Evolutionary conservation across 371 early-diverging fungal genomes (phyloP).

Genomic region (Batkoa obscura): DNA sequence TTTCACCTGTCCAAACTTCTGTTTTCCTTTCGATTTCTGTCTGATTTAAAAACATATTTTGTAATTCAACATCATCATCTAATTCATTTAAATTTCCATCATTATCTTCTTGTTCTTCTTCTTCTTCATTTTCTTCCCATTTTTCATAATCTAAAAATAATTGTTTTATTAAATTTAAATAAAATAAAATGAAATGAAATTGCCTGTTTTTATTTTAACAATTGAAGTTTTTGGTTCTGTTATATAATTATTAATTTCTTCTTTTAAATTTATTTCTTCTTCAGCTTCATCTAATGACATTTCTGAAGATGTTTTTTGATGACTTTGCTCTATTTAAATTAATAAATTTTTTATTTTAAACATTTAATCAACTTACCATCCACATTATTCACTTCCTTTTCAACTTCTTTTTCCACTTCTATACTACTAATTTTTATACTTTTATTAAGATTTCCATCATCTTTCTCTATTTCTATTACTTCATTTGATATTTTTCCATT

Average conservation of each 20-base stretch:
- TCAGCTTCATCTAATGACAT: no score
- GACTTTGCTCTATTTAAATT: no score
- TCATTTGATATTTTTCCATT: conserved; percentile 6
- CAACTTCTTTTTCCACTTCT: conserved; percentile 10
- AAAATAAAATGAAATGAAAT: no score
- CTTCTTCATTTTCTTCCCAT: no score
- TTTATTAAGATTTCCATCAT: background rate
- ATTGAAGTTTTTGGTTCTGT: background rate
- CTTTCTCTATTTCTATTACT: background rate
- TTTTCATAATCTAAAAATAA: no score
- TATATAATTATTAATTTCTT: background rate
- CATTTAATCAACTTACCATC: conserved; percentile 9
- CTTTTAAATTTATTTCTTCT: background rate
- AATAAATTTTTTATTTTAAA: background rate
- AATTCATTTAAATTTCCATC: background rate
- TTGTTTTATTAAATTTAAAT: no score
- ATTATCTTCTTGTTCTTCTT: background rate
- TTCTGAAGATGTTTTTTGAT: no score
- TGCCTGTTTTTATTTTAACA: no score
- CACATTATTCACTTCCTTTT: conserved; percentile 1
- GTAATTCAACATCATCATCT: background rate
- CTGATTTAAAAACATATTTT: background rate
- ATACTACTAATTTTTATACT: conserved; percentile 7
- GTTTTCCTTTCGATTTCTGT: background rate
- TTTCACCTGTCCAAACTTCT: background rate